Base-by-base conservation (phyloP, 495 filamentous ascomycete genomes). In the Aspergillus nidulans region DNA sequence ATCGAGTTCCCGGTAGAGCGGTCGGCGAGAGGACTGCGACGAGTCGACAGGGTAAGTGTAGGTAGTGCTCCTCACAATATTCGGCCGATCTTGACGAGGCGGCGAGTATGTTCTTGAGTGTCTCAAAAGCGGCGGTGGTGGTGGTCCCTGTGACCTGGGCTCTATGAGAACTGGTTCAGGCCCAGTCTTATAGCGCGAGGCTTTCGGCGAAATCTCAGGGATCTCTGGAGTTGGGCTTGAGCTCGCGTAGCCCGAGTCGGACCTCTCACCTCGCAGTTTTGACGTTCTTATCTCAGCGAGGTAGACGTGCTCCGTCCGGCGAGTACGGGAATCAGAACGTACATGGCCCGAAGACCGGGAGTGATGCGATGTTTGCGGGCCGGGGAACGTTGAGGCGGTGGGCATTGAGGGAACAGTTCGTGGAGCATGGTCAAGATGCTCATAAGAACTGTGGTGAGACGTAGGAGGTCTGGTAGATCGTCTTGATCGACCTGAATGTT, bases 161-260 rank as follows among this genome's bases (percentile, higher is more conserved):
- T 76, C 73, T 34, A 73, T 60, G n/a, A 71, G 47, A 10, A 68
- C 55, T 6, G 63, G 55, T 5, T 71, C 68, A 1, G 61, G 46
- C 20, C 63, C 25, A 21, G 70, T 59, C 56, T 62, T 70, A 59
- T 74, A 74, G 41, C 69, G 72, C 21, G 66, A 59, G n/a, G 67
- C 52, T 60, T 71, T 73, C 8, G 71, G 65, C 0, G 70, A 64
- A 42, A 52, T 56, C 28, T 63, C 56, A 4, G 34, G 34, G 15
- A 70, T 67, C 21, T 77, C 74, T 12, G 75, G 68, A 0, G 73
- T 75, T 47, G 52, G 52, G 30, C 64, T 65, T 36, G 76, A 69
- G 52, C 73, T 77, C 10, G 72, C 77, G 52, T 77, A 75, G 10
- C 74, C 74, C 4, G 76, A 78, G 40, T 80, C 77, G 23, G 73